Percentiles rank a stretch among this genome's conserved stretches.
These are phyloP conservation scores for Lentithecium fluviatile DNA, from an alignment of 495 filamentous ascomycete genomes.

Conservation along the genomic window DNA sequence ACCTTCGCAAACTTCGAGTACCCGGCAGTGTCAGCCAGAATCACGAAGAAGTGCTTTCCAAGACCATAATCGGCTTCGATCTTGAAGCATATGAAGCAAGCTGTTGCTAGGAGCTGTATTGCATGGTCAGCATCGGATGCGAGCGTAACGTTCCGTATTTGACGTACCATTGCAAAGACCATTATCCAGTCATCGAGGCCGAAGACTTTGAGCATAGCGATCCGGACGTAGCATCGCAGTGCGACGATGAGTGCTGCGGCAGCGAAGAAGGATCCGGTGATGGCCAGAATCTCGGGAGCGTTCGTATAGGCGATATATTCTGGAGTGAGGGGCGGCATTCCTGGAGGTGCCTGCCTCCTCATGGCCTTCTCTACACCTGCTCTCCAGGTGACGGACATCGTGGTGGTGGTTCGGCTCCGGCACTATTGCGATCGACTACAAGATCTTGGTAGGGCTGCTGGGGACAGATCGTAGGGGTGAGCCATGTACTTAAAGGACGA, in stretches of 20 bases:
- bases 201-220: slow-evolving; percentile 38
- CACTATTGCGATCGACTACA: slow-evolving; percentile 13
- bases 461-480: not conserved
- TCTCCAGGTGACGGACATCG: slow-evolving; percentile 17
- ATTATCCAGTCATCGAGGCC: slow-evolving; percentile 41
- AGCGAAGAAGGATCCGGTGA: slow-evolving; percentile 33
- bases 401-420: not conserved
- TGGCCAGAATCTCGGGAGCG: slow-evolving; percentile 31
- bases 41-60: slow-evolving; percentile 34
- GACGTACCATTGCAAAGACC: slow-evolving; percentile 35
- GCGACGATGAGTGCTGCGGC: slow-evolving; percentile 32
- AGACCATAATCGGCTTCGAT: slow-evolving; percentile 35
- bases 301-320: slow-evolving; percentile 36
- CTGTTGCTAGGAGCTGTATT: slow-evolving; percentile 20
- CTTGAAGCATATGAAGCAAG: slow-evolving; percentile 33
- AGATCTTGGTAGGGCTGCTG: not conserved
- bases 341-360: slow-evolving; percentile 18
- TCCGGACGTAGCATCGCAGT: slow-evolving; percentile 38
- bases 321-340: slow-evolving; percentile 14
- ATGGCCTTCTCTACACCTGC: slow-evolving; percentile 5
- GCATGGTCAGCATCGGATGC: not conserved
- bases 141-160: too few relatives aligned
- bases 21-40: slow-evolving; percentile 14
- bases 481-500: slow-evolving; percentile 15
- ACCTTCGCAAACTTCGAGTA: slow-evolving; percentile 18